These are phyloP conservation scores for Eucalyptus marginata DNA, from an alignment of 345 rosid genomes.

Conservation along the genomic window DNA sequence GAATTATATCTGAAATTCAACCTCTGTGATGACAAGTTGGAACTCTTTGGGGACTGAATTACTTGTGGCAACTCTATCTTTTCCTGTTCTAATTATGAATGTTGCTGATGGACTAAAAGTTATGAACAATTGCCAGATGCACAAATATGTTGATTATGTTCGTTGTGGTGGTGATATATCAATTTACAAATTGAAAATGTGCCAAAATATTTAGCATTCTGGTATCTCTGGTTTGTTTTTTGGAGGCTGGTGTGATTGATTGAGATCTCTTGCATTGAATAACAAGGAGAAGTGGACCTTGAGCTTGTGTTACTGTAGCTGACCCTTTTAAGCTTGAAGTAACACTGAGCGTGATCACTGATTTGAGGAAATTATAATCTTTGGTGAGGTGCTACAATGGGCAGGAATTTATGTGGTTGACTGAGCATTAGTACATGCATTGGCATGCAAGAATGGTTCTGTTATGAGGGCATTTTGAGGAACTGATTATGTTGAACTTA, in stretches of 20 bases:
- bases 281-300: not conserved
- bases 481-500: too few relatives aligned
- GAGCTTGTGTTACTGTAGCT: too few relatives aligned
- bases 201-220: not conserved
- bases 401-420: too few relatives aligned
- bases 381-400: too few relatives aligned
- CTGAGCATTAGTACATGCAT: too few relatives aligned
- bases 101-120: not conserved
- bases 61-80: not conserved
- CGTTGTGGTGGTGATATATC: not conserved
- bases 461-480: too few relatives aligned
- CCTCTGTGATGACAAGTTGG: rapidly evolving
- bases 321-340: too few relatives aligned
- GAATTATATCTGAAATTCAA: not conserved
- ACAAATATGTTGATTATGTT: not conserved
- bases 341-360: rapidly evolving
- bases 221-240: not conserved
- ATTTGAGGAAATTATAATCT: too few relatives aligned
- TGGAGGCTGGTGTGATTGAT: not conserved
- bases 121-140: not conserved
- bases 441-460: too few relatives aligned
- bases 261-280: not conserved
- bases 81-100: not conserved
- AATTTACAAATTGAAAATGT: not conserved
- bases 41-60: not conserved